Evolutionary conservation across 306 rosid species (phyloP), one percentile per base, ranked within the genome.

Genomic region (Cicer cuneatum): DNA sequence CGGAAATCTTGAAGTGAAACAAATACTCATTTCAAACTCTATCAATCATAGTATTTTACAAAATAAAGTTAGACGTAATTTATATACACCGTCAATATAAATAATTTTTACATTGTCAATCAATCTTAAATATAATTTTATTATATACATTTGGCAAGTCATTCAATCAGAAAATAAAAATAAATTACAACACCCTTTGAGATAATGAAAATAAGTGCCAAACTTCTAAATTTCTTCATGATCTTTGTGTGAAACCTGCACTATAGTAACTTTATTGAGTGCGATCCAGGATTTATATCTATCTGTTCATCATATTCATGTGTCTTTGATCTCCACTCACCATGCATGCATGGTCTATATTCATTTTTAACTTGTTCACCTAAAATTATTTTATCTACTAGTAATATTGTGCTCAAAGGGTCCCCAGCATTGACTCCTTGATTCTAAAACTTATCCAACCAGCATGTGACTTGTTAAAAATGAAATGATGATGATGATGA

Each of bases 211-310:
- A 52, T n/a, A 66, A 69, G 48, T 63, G 48, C 21, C 46, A 52
- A 61, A 63, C 43, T 37, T 38, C 39, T 10, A 37, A 45, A 24
- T 29, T 43, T 39, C 24, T 74, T 9, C 35, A 15, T 45, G 33
- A 21, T 56, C 61, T 76, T 42, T 66, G 57, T 57, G 45, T 72
- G 52, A 71, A 71, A 76, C 66, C 57, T 71, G 53, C 57, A 54
- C 57, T 47, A 53, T 24, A 39, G 45, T 40, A 24, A 6, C 72
- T 66, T 68, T 72, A 12, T 66, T 59, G 6, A 78, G 82, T 82
- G 85, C 80, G 82, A 61, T 82, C 80, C 72, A 82, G 77, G 67
- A 73, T 19, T 43, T 51, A 73, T 72, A 24, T 24, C 0, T 24
- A 2, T 24, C 47, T 48, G 10, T 67, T 72, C 62, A 76, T 72